Percentiles rank a stretch among this genome's conserved stretches.
Conservation (phyloP, 164 flowering plant genomes). For the Santalum album region DNA sequence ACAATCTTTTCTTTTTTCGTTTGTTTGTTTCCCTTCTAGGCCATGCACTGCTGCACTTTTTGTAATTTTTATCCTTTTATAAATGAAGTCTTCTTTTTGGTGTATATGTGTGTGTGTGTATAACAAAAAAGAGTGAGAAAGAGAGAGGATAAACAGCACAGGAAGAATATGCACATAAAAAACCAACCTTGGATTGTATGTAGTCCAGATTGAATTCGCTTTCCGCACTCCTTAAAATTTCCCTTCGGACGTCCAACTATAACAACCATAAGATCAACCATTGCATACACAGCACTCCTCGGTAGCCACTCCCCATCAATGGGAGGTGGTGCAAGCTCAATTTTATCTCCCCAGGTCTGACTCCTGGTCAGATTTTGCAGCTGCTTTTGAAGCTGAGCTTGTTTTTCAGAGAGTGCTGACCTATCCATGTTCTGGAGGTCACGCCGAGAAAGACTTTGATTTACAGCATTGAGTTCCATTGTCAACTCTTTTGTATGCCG, state of each 20-base stretch:
- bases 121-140: too few relatives aligned
- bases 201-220: constrained; percentile 73
- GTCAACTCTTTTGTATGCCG: constrained; percentile 34
- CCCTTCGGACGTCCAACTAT: constrained; percentile 87
- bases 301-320: constrained; percentile 95
- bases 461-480: constrained; percentile 47
- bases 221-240: constrained; percentile 71
- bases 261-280: constrained; percentile 79
- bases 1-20: too few relatives aligned
- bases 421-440: constrained; percentile 49
- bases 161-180: not conserved
- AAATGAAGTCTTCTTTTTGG: too few relatives aligned
- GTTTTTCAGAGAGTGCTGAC: constrained; percentile 40
- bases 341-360: constrained; percentile 43
- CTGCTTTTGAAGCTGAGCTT: constrained; percentile 47
- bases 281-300: constrained; percentile 67
- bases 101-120: too few relatives aligned
- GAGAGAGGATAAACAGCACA: not conserved
- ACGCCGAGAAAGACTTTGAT: constrained; percentile 46
- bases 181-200: constrained; percentile 53
- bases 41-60: too few relatives aligned
- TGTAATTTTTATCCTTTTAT: too few relatives aligned
- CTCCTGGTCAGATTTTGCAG: constrained; percentile 23
- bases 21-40: too few relatives aligned
- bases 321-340: constrained; percentile 76